A percentile compares a stretch with the other conserved stretches of the same genome.
These are phyloP conservation scores for Celoporthe dispersa DNA, from an alignment of 2,329 filamentous ascomycete genomes.

Conservation along the genomic window DNA sequence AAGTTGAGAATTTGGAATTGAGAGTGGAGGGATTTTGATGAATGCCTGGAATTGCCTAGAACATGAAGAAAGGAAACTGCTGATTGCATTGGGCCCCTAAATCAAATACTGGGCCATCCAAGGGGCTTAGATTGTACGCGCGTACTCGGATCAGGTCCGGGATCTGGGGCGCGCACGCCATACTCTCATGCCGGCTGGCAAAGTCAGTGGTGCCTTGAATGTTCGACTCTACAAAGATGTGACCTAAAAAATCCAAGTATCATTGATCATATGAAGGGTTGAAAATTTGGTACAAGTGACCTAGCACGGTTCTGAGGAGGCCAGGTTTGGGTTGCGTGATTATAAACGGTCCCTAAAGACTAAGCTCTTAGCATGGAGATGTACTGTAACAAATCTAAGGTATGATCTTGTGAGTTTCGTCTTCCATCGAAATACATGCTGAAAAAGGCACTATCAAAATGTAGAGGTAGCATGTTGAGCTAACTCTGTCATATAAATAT, in stretches of 20 bases:
- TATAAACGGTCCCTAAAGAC: not conserved
- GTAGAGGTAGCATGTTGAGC: no score
- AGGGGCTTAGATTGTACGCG: not conserved
- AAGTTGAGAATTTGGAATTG: not conserved
- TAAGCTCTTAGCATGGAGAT: not conserved
- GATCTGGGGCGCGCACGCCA: not conserved
- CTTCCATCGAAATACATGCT: no score
- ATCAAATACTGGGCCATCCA: not conserved
- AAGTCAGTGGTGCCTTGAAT: not conserved
- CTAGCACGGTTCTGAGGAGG: not conserved
- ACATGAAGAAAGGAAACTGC: not conserved
- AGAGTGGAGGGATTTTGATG: not conserved
- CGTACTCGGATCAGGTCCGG: not conserved
- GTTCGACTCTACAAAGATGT: not conserved
- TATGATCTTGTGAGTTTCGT: not conserved
- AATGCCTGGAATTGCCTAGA: not conserved
- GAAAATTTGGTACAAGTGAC: not conserved
- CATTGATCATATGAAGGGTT: not conserved
- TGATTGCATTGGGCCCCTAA: not conserved
- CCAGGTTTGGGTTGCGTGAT: not conserved
- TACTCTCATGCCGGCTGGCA: not conserved
- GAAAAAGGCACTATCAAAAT: no score
- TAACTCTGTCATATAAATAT: no score
- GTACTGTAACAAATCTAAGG: not conserved
- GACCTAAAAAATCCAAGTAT: not conserved